Evolutionary conservation across 1,139 yeast genomes (phyloP).

Genomic region (Wickerhamomyces sp.): DNA sequence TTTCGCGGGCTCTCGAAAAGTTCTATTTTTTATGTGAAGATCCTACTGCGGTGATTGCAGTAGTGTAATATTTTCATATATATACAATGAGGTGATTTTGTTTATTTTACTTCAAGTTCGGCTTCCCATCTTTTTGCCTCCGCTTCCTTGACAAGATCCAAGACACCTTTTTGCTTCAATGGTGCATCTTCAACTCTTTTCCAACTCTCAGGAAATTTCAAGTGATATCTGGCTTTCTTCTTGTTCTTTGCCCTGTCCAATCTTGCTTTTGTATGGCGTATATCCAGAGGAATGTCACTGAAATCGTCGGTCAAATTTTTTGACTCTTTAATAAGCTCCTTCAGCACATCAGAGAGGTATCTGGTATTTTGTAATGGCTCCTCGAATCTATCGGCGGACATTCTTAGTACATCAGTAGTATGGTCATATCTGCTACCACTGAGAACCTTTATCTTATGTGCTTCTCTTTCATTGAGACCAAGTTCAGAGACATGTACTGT

Average conservation of each 20-base stretch:
- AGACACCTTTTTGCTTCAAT: constrained; percentile 23
- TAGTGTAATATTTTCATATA: too few species aligned
- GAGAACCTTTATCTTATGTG: constrained; percentile 72
- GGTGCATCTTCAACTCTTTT: constrained; percentile 71
- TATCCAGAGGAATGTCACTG: constrained; percentile 76
- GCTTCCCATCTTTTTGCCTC: constrained; percentile 1
- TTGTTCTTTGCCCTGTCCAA: constrained; percentile 36
- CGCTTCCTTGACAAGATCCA: constrained; percentile 15
- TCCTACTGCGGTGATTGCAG: too few species aligned
- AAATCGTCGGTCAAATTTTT: constrained; percentile 59
- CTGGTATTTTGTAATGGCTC: constrained; percentile 87
- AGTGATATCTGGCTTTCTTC: constrained; percentile 9
- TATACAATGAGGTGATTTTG: background rate
- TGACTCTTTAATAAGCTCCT: constrained; percentile 58
- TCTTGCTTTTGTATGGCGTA: constrained; percentile 53
- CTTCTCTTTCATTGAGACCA: constrained; percentile 43
- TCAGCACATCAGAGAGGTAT: constrained; percentile 59
- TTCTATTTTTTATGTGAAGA: background rate
- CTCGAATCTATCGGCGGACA: constrained; percentile 57
- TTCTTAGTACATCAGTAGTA: constrained; percentile 50
- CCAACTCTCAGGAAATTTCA: constrained; percentile 77
- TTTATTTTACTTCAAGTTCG: background rate
- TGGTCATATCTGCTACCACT: constrained; percentile 77
- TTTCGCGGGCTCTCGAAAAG: too few species aligned
- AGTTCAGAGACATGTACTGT: constrained; percentile 50